Evolutionary conservation across 768 basidiomycete genomes (phyloP).

Genomic region (Boletus edulis): DNA sequence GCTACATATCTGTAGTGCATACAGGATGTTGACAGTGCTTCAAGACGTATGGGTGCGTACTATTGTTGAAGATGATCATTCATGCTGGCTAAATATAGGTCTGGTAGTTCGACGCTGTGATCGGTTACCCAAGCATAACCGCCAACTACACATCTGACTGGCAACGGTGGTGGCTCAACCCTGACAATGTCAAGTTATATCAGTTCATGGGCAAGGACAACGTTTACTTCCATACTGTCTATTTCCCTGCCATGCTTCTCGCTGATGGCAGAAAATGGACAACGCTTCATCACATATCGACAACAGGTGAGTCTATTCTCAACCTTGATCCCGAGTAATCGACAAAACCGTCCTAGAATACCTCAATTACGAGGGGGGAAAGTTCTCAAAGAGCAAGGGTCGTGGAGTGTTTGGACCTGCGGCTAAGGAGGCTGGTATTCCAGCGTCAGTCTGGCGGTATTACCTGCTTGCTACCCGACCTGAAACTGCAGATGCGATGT

Average conservation of each 20-base stretch:
- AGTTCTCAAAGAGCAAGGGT: slow-evolving; percentile 97
- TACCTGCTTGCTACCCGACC: slow-evolving; percentile 91
- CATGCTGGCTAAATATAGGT: neutral
- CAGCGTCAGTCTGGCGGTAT: slow-evolving; percentile 95
- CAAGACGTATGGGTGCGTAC: slow-evolving; percentile 88
- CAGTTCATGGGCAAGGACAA: slow-evolving; percentile 99
- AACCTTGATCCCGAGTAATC: neutral
- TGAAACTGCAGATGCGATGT: slow-evolving; percentile 92
- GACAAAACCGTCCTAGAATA: slow-evolving; percentile 61
- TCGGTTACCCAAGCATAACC: slow-evolving; percentile 97
- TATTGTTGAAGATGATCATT: neutral
- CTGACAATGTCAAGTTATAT: slow-evolving; percentile 83
- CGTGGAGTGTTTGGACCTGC: slow-evolving; percentile 96
- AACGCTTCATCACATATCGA: slow-evolving; percentile 88
- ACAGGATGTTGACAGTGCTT: slow-evolving; percentile 1
- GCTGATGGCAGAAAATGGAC: slow-evolving; percentile 94
- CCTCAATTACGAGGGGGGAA: slow-evolving; percentile 96
- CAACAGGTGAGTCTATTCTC: slow-evolving; percentile 66
- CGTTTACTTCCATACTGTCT: slow-evolving; percentile 97
- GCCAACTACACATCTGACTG: slow-evolving; percentile 93
- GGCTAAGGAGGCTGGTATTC: slow-evolving; percentile 90
- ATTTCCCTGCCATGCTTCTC: slow-evolving; percentile 87
- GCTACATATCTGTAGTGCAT: neutral
- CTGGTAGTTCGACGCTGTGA: slow-evolving; percentile 87
- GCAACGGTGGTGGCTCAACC: slow-evolving; percentile 97